A percentile compares a stretch with the other conserved stretches of the same genome.
Conservation (phyloP, 352 stramenopile species). For the Thalassiosira hispida region DNA sequence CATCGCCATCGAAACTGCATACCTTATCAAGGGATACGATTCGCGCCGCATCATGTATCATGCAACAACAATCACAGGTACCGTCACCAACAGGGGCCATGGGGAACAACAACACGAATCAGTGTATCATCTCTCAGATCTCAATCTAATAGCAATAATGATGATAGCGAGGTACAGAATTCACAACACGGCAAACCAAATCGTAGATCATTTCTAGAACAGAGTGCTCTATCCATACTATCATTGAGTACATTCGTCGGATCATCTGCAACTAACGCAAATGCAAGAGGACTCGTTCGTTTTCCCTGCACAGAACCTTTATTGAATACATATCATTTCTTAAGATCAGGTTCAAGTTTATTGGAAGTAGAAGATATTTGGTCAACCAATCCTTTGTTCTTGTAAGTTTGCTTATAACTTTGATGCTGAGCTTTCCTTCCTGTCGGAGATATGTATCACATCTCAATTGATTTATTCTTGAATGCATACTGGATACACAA, state of each 20-base stretch:
- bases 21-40: too few relatives aligned
- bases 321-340: constrained; percentile 77
- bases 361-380: constrained; percentile 76
- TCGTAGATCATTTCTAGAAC: constrained; percentile 34
- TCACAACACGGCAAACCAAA: not conserved
- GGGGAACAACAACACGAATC: not conserved
- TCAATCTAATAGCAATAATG: not conserved
- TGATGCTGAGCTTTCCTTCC: not conserved
- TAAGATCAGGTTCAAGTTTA: constrained; percentile 61
- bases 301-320: constrained; percentile 63
- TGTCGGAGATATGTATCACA: not conserved
- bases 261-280: not conserved
- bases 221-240: not conserved
- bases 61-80: too few relatives aligned
- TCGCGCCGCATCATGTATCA: too few relatives aligned
- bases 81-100: too few relatives aligned
- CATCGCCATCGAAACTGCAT: too few relatives aligned
- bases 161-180: not conserved
- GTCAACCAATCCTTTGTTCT: constrained; percentile 80
- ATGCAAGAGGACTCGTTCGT: constrained; percentile 48
- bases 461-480: not conserved
- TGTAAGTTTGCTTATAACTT: constrained; percentile 29
- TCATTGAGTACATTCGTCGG: not conserved
- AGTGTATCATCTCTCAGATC: not conserved
- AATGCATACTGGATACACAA: not conserved